Evolutionary conservation across 1,284 basidiomycete species (phyloP).

Genomic region (Cutaneotrichosporon sp.): DNA sequence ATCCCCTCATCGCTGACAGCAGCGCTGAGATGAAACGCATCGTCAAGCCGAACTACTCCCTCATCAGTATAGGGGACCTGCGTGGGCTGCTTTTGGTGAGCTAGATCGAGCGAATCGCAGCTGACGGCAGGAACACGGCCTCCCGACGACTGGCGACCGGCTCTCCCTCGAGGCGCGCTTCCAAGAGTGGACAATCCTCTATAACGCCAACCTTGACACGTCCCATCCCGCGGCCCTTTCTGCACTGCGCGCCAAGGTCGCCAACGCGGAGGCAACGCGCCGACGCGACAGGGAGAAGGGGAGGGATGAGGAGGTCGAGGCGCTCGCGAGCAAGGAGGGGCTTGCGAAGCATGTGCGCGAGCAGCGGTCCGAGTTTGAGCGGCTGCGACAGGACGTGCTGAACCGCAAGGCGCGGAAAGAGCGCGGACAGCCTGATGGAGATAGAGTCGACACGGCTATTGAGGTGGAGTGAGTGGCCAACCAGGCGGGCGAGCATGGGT

Average conservation of each 20-base stretch:
- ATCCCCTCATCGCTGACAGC: slow-evolving; percentile 22
- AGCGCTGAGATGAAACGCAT: slow-evolving; percentile 45
- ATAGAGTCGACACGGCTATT: slow-evolving; percentile 34
- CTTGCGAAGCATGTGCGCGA: slow-evolving; percentile 40
- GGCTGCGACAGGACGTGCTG: slow-evolving; percentile 40
- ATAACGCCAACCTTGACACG: slow-evolving; percentile 52
- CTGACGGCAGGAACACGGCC: slow-evolving; percentile 38
- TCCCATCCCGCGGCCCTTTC: slow-evolving; percentile 44
- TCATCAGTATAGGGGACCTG: slow-evolving; percentile 43
- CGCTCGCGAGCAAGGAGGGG: slow-evolving; percentile 39
- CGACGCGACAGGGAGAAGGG: slow-evolving; percentile 46
- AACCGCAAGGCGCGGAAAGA: slow-evolving; percentile 34
- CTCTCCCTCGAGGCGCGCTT: slow-evolving; percentile 36
- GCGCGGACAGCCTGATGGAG: slow-evolving; percentile 15
- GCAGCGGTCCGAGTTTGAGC: slow-evolving; percentile 45
- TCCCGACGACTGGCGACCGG: slow-evolving; percentile 47
- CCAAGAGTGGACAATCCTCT: slow-evolving; percentile 51
- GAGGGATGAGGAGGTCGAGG: slow-evolving; percentile 37
- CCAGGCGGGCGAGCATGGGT: neutral
- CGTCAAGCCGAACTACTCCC: slow-evolving; percentile 50
- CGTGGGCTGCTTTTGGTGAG: slow-evolving; percentile 36
- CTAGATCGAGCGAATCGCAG: neutral
- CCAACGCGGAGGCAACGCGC: slow-evolving; percentile 34
- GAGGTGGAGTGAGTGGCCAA: slow-evolving; percentile 39
- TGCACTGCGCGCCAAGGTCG: slow-evolving; percentile 42